A percentile compares a stretch with the other conserved stretches of the same genome.
These are phyloP conservation scores for Jaminaea rosea DNA, from an alignment of 1,284 basidiomycete genomes.

Conservation along the genomic window DNA sequence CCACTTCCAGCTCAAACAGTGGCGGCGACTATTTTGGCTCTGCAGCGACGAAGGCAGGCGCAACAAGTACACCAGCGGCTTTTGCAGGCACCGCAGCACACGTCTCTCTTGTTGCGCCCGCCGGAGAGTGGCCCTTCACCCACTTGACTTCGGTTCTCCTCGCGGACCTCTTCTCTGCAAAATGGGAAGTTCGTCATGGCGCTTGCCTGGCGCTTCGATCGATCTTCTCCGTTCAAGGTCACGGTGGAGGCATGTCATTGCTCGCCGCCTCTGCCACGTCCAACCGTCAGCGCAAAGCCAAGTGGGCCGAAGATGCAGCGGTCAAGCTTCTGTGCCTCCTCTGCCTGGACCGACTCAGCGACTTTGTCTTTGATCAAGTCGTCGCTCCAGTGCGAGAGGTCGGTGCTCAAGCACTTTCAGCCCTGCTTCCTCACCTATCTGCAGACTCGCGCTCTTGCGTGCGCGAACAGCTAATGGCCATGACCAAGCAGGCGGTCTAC, in stretches of 20 bases:
- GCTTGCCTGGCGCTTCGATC: slow-evolving; percentile 85
- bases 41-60: slow-evolving; percentile 7
- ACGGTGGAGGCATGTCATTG: slow-evolving; percentile 61
- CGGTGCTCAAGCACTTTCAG: slow-evolving; percentile 85
- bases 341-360: slow-evolving; percentile 91
- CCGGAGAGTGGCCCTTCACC: slow-evolving; percentile 80
- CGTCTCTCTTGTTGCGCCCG: slow-evolving; percentile 40
- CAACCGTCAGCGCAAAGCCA: slow-evolving; percentile 55
- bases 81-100: slow-evolving; percentile 18
- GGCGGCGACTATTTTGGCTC: neutral
- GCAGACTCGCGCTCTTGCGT: slow-evolving; percentile 64
- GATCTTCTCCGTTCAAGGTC: slow-evolving; percentile 74
- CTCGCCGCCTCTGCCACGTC: slow-evolving; percentile 9
- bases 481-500: slow-evolving; percentile 78
- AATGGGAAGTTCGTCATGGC: slow-evolving; percentile 92
- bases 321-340: slow-evolving; percentile 81
- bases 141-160: slow-evolving; percentile 72
- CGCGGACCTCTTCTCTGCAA: slow-evolving; percentile 69
- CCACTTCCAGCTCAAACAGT: neutral
- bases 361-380: slow-evolving; percentile 95
- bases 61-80: slow-evolving; percentile 1
- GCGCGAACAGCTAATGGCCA: slow-evolving; percentile 73
- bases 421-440: slow-evolving; percentile 78
- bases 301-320: slow-evolving; percentile 80
- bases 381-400: slow-evolving; percentile 95